Percentiles rank a stretch among this genome's conserved stretches.
These are phyloP conservation scores for Purpureocillium takamizusanense DNA, from an alignment of 2,329 filamentous ascomycete species.

Conservation along the genomic window DNA sequence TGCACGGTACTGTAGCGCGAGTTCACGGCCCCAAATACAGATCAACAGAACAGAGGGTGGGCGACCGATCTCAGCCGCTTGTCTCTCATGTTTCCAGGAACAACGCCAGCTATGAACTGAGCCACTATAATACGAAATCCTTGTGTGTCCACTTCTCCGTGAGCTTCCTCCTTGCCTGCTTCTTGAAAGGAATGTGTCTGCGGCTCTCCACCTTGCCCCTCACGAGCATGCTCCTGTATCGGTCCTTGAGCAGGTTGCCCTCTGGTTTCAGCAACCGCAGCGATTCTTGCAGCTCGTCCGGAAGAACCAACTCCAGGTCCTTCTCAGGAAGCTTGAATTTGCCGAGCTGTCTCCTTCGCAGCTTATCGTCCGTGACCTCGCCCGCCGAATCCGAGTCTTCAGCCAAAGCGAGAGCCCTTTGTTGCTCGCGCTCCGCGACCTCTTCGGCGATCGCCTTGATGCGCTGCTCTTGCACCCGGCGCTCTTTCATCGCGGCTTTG, in stretches of 20 bases:
- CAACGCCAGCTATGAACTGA: neutral
- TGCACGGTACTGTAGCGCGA: too few species aligned
- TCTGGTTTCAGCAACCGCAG: constrained; percentile 81
- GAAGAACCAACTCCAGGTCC: constrained; percentile 69
- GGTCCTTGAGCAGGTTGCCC: constrained; percentile 87
- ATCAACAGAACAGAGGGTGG: too few species aligned
- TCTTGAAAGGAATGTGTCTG: constrained; percentile 68
- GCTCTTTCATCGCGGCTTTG: constrained; percentile 65
- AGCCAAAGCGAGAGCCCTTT: constrained; percentile 30
- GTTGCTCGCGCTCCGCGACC: constrained; percentile 47
- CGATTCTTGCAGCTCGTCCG: constrained; percentile 76
- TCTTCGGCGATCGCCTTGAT: constrained; percentile 63
- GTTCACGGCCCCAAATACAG: too few species aligned
- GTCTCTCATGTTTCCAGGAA: too few species aligned
- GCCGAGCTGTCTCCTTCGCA: constrained; percentile 67
- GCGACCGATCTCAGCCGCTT: too few species aligned
- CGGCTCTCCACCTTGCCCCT: constrained; percentile 83
- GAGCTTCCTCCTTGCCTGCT: constrained; percentile 69
- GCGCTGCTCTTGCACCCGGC: constrained; percentile 60
- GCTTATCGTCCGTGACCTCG: constrained; percentile 51
- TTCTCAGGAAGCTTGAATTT: constrained; percentile 68
- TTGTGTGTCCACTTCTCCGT: constrained; percentile 99
- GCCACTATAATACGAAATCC: constrained; percentile 54
- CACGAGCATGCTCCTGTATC: constrained; percentile 81
- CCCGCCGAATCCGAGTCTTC: constrained; percentile 39